These are phyloP conservation scores for Penicillium oxalicum DNA, from an alignment of 2,329 filamentous ascomycete species.

Conservation along the genomic window DNA sequence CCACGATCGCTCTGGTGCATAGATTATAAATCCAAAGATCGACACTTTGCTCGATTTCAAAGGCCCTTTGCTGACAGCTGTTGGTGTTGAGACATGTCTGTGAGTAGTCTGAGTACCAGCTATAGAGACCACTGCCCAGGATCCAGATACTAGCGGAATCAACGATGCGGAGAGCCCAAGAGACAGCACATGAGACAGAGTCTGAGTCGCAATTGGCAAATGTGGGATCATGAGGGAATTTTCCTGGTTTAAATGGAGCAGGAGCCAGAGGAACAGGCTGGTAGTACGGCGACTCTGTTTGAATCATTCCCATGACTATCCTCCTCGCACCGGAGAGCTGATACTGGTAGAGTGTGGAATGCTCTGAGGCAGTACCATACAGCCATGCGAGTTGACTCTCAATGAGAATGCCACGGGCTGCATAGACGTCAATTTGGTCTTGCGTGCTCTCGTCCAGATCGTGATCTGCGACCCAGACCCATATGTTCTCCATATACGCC, in stretches of 20 bases:
- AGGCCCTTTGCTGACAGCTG: conserved; percentile 41
- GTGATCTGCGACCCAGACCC: conserved; percentile 31
- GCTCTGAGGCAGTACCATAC: conserved; percentile 48
- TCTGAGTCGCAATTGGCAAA: background rate
- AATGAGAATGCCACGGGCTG: conserved; percentile 47
- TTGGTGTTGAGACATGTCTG: conserved; percentile 44
- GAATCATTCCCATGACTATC: conserved; percentile 40
- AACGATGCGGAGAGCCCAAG: background rate
- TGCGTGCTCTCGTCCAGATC: conserved; percentile 23
- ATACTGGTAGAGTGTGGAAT: conserved; percentile 52
- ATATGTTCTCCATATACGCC: conserved; percentile 31
- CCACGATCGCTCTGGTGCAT: conserved; percentile 13
- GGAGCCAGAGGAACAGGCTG: background rate
- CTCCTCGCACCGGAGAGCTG: conserved; percentile 47
- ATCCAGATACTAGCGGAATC: background rate
- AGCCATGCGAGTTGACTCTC: conserved; percentile 54
- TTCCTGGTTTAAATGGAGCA: background rate
- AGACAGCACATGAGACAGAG: background rate
- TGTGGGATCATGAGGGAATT: background rate
- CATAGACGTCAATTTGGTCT: conserved; percentile 59
- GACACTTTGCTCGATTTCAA: conserved; percentile 9
- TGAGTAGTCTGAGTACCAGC: conserved; percentile 54
- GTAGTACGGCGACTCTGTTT: conserved; percentile 51
- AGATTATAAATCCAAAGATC: conserved; percentile 16
- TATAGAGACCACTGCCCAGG: conserved; percentile 50